These are phyloP conservation scores for Polytrichum commune DNA, from an alignment of 225 moss, liverwort and hornwort species.

Conservation along the genomic window DNA sequence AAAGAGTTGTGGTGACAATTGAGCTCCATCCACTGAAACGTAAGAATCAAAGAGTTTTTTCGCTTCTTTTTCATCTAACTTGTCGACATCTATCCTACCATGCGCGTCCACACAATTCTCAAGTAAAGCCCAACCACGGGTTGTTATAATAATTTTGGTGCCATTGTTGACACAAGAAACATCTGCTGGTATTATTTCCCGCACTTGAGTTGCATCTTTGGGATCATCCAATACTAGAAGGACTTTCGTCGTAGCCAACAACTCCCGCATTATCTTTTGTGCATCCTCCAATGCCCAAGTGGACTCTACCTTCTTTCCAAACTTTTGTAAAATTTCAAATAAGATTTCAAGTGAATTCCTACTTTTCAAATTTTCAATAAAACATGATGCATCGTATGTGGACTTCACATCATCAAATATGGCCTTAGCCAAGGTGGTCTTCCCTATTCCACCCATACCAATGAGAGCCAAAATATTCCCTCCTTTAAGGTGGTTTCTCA, in stretches of 20 bases:
- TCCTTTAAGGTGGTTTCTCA: neutral
- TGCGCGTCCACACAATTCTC: neutral
- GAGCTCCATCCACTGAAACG: neutral
- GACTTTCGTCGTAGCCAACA: neutral
- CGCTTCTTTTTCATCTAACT: neutral
- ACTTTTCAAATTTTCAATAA: neutral
- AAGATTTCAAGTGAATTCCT: neutral
- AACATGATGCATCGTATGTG: neutral
- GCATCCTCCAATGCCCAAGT: neutral
- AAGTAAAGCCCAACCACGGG: neutral
- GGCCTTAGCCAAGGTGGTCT: constrained; percentile 8
- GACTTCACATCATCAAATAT: neutral
- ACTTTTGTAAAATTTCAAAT: neutral
- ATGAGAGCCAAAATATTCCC: neutral
- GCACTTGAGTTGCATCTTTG: neutral
- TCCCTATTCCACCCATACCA: constrained; percentile 13
- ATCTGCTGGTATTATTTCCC: neutral
- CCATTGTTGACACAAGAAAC: neutral
- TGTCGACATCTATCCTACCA: neutral
- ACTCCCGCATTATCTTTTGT: neutral
- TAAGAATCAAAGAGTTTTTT: neutral
- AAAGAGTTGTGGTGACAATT: neutral
- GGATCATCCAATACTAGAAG: neutral
- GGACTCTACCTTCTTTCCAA: neutral
- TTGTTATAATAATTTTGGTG: neutral